phyloP scores from a whole-genome alignment of 164 flowering plant species.

The grape (Vitis vinifera) region ASM3070453v1 NC_081817.1:20662001-20662500 shows the following conservation, averaged over 20 bases:
- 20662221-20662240: slow-evolving; percentile 52
- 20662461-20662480: slow-evolving; percentile 38
- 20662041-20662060: slow-evolving; percentile 71
- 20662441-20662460: neutral
- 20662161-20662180: neutral
- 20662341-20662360: slow-evolving; percentile 53
- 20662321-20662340: slow-evolving; percentile 24
- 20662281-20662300: slow-evolving; percentile 29
- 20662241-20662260: slow-evolving; percentile 70
- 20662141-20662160: too few species aligned
- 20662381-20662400: slow-evolving; percentile 82
- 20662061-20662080: slow-evolving; percentile 81
- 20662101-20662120: neutral
- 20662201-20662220: slow-evolving; percentile 64
- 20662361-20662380: slow-evolving; percentile 71
- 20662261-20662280: slow-evolving; percentile 26
- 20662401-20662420: neutral
- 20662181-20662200: slow-evolving; percentile 85
- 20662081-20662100: slow-evolving; percentile 75
- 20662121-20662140: neutral
- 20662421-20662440: too few species aligned
- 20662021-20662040: slow-evolving; percentile 91
- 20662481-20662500: slow-evolving; percentile 91
- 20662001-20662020: slow-evolving; percentile 86
- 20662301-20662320: slow-evolving; percentile 18